Evolutionary conservation across 2,329 filamentous ascomycete species (phyloP), one percentile per base, ranked within the genome.

Genomic region (Blastomyces percursus): DNA sequence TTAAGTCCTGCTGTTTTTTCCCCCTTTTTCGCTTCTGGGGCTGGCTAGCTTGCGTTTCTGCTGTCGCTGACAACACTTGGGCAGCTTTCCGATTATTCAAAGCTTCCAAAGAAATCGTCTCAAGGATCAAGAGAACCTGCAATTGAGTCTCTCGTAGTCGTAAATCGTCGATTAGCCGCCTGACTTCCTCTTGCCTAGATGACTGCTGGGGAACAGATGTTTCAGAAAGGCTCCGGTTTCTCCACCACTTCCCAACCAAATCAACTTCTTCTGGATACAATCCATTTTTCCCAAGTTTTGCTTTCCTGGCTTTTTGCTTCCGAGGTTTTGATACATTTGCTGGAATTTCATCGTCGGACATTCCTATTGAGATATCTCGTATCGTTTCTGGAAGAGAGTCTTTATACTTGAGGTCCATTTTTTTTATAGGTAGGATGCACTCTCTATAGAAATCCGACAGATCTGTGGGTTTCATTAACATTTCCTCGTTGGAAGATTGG

Each of bases 71-170:
- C 63, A 61, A 14, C 62, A 38, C 35, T 50, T 61, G 40, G 50
- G 48, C 4, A 55, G 44, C 44, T 59, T 61, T 38, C 42, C 60
- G 42, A 19, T 64, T 21, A 14, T 51, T 6, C 59, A 64, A 66
- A 19, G 69, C 67, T 63, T 80, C 77, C n/a, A 80, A 65, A 42
- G 74, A 72, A 63, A 81, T 74, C 19, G 76, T 73, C 66, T 81
- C 79, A 16, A 81, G 68, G 52, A 80, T 76, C 40, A 81, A 68
- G n/a, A 81, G 71, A 42, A 80, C 76, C 66, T 81, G 79, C 56
- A 81, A 69, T 63, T 80, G 76, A 1, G 77, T 80, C 64, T 81
- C 79, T 46, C 79, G 74, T 54, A 78, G 69, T 58, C 79, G 75
- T 56, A 81, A 68, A 58, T 79, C 77, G 12, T 74, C 73, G 12